phyloP scores from a whole-genome alignment of 768 basidiomycete species.

The Calocera cornea region DNA sequence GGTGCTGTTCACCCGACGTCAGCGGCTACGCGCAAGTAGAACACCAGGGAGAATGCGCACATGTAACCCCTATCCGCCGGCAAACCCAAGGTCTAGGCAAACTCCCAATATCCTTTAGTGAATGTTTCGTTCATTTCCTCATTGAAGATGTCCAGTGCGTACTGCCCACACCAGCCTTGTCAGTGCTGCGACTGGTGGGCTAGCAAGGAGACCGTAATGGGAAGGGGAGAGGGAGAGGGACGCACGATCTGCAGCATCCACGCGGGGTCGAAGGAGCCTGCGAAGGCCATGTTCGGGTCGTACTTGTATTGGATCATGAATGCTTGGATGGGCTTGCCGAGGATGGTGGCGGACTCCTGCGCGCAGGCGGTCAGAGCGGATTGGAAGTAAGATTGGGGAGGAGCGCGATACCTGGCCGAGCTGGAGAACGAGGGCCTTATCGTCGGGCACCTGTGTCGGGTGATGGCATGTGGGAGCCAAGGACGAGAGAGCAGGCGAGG shows the following conservation, averaged over 20 bases:
- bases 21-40: neutral
- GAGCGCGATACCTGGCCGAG: conserved; percentile 40
- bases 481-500: neutral
- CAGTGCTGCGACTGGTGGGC: neutral
- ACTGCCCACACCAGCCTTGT: neutral
- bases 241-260: conserved; percentile 46
- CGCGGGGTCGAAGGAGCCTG: conserved; percentile 56
- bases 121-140: conserved; percentile 37
- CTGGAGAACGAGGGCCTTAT: conserved; percentile 31
- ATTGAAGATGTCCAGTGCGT: conserved; percentile 42
- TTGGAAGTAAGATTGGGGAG: neutral
- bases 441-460: conserved; percentile 19
- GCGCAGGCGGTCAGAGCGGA: neutral
- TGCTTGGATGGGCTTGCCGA: conserved; percentile 42
- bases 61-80: conserved; percentile 47
- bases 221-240: conserved; percentile 9
- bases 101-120: conserved; percentile 42
- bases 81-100: conserved; percentile 41
- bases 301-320: conserved; percentile 43
- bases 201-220: too few species aligned
- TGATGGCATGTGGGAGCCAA: neutral
- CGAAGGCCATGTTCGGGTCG: conserved; percentile 48
- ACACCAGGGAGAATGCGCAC: conserved; percentile 23
- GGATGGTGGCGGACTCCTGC: conserved; percentile 39
- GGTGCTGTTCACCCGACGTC: conserved; percentile 19